These are phyloP conservation scores for Russula virescens DNA, from an alignment of 768 basidiomycete genomes.

Conservation along the genomic window DNA sequence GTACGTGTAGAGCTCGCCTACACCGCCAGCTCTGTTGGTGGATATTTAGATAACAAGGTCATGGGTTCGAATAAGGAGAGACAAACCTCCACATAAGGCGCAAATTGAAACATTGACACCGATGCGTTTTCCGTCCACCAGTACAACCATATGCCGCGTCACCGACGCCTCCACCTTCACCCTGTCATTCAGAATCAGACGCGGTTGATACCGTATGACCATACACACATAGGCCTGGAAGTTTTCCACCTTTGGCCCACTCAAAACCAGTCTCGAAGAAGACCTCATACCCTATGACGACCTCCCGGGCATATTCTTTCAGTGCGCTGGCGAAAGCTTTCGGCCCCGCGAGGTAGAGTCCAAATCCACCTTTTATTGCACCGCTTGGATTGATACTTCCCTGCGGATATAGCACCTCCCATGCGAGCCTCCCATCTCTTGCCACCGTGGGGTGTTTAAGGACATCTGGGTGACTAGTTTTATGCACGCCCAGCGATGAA, in stretches of 20 bases:
- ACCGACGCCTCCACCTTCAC: background rate
- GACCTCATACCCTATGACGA: constrained; percentile 43
- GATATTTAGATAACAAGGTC: background rate
- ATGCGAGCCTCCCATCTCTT: constrained; percentile 32
- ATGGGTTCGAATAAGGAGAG: constrained; percentile 57
- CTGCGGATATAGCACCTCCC: constrained; percentile 57
- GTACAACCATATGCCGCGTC: background rate
- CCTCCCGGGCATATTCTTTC: background rate
- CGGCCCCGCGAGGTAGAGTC: constrained; percentile 62
- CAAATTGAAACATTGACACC: constrained; percentile 64
- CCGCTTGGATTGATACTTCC: constrained; percentile 57
- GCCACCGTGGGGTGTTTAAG: background rate
- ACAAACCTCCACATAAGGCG: constrained; percentile 72
- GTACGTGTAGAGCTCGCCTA: background rate
- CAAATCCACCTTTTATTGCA: constrained; percentile 54
- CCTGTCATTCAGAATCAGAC: background rate
- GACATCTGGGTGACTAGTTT: background rate
- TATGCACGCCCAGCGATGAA: background rate
- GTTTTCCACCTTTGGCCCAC: constrained; percentile 71
- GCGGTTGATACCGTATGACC: background rate
- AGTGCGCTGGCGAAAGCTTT: background rate
- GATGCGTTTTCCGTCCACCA: constrained; percentile 56
- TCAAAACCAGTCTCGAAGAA: constrained; percentile 59
- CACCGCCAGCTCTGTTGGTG: background rate
- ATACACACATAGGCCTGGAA: constrained; percentile 57